phyloP scores from a whole-genome alignment of 768 basidiomycete genomes.

The Macrolepiota fuliginosa region DNA sequence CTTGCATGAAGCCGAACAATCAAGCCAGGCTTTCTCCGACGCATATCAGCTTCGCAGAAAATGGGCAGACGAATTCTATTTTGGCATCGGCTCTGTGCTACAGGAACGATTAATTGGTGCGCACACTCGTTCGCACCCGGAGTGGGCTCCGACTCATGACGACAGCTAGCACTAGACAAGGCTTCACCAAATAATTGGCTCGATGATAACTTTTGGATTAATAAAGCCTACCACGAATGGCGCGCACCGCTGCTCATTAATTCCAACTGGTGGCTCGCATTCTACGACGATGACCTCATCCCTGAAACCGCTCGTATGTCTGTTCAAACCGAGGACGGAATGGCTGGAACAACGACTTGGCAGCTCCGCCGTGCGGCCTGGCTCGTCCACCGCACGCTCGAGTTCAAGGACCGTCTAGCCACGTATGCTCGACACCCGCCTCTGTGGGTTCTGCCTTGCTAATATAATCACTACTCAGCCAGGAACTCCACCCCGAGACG shows the following conservation, averaged over 20 bases:
- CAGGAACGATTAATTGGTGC: slow-evolving; percentile 76
- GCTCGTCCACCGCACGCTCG: slow-evolving; percentile 67
- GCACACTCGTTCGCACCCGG: slow-evolving; percentile 19
- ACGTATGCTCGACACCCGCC: slow-evolving; percentile 42
- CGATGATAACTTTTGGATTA: slow-evolving; percentile 89
- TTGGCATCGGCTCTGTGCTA: slow-evolving; percentile 62
- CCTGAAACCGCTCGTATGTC: slow-evolving; percentile 38
- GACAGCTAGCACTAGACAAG: slow-evolving; percentile 66
- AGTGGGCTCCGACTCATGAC: slow-evolving; percentile 19
- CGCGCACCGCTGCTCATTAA: slow-evolving; percentile 82
- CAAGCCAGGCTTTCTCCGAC: slow-evolving; percentile 49
- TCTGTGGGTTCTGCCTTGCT: background rate
- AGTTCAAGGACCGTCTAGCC: slow-evolving; percentile 66
- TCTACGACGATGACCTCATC: slow-evolving; percentile 68
- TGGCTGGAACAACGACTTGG: slow-evolving; percentile 64
- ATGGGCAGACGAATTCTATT: slow-evolving; percentile 68
- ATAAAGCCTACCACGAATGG: slow-evolving; percentile 87
- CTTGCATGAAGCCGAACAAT: slow-evolving; percentile 68
- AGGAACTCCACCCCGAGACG: slow-evolving; percentile 67
- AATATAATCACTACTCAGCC: slow-evolving; percentile 42
- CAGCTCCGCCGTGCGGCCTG: slow-evolving; percentile 85
- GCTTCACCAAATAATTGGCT: slow-evolving; percentile 91
- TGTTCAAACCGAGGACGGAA: background rate
- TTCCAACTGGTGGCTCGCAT: slow-evolving; percentile 96
- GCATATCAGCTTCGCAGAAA: slow-evolving; percentile 54